Base-by-base conservation (phyloP, 208 protist genomes). In the Leishmania major region DNA sequence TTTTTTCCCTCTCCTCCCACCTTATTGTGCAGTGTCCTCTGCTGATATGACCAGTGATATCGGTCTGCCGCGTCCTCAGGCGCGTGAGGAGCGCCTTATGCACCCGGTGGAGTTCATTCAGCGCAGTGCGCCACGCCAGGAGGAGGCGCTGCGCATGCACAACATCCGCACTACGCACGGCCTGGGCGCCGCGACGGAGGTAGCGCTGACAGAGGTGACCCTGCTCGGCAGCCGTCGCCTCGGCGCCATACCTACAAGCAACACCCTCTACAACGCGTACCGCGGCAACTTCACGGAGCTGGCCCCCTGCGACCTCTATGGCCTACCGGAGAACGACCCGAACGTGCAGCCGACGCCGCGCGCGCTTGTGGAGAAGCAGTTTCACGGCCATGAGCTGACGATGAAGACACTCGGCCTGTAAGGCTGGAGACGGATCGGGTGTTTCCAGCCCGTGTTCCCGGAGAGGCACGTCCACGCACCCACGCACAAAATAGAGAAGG, bases 21-120 rank as follows among this genome's bases (percentile, higher is more conserved):
- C 28, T n/a, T 31, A 77, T 62, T 51, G n/a, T 37, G 25, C 13
- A 2, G 22, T 28, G 15, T 13, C 17, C 59, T 28, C 40, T 64
- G 28, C 37, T 43, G 22, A 59, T 59, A 81, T 86, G 80, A 77
- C 78, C 45, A 83, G 81, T 72, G 93, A 98, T 47, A 81, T 98
- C 49, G 55, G 80, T 28, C 90, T 98, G 35, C 82, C 88, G 7
- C 78, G 85, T 45, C 87, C 86, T 2, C 79, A 84, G 43, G 83
- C 87, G 51, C 79, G 75, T 59, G 93, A 95, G 84, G 89, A 93
- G 84, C 78, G 82, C 17, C 64, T 95, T 28, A 93, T 98, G 81
- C 95, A 98, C 84, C 95, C 95, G 0, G 92, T 91, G 57, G 95
- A 98, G 85, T 94, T 92, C 75, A 98, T 98, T 69, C 93, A 98